phyloP scores from a whole-genome alignment of 2,329 filamentous ascomycete genomes.

The Paraphaeosphaeria sporulosa region DNA sequence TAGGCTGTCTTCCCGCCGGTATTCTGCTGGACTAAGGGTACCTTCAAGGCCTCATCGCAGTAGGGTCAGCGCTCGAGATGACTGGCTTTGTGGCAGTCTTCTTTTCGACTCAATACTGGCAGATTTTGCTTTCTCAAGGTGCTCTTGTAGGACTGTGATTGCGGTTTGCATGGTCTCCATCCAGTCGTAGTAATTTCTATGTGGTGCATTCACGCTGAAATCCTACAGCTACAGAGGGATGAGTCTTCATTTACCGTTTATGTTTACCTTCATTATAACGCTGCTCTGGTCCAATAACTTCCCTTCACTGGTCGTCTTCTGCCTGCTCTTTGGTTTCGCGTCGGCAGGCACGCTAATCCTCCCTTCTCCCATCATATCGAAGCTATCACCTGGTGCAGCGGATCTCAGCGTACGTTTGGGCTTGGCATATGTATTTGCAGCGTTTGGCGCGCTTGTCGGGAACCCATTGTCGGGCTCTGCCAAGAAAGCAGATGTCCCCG shows the following conservation, averaged over 20 bases:
- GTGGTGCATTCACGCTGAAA: slow-evolving; percentile 43
- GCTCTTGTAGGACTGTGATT: too few relatives aligned
- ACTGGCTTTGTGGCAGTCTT: slow-evolving; percentile 38
- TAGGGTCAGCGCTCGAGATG: slow-evolving; percentile 37
- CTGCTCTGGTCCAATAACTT: too few relatives aligned
- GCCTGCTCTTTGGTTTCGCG: slow-evolving; percentile 51
- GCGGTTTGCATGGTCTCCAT: too few relatives aligned
- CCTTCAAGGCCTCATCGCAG: slow-evolving; percentile 39
- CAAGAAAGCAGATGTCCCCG: slow-evolving; percentile 46
- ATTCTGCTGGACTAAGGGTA: slow-evolving; percentile 41
- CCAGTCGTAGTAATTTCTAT: too few relatives aligned
- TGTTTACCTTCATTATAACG: too few relatives aligned
- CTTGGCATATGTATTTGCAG: slow-evolving; percentile 58
- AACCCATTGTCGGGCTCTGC: slow-evolving; percentile 62
- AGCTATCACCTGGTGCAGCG: slow-evolving; percentile 45
- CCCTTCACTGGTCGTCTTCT: slow-evolving; percentile 42
- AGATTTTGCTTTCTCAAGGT: too few relatives aligned
- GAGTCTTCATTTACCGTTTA: too few relatives aligned
- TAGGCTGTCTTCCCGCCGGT: slow-evolving; percentile 40
- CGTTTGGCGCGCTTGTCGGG: slow-evolving; percentile 60
- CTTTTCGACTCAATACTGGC: slow-evolving; percentile 11
- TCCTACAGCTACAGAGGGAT: too few relatives aligned
- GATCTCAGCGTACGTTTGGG: slow-evolving; percentile 58
- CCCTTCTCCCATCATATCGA: slow-evolving; percentile 50
- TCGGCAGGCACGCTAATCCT: slow-evolving; percentile 52